A percentile compares a stretch with the other conserved stretches of the same genome.
phyloP scores from a whole-genome alignment of 2,329 filamentous ascomycete species.

The Byssoonygena ceratinophila region DNA sequence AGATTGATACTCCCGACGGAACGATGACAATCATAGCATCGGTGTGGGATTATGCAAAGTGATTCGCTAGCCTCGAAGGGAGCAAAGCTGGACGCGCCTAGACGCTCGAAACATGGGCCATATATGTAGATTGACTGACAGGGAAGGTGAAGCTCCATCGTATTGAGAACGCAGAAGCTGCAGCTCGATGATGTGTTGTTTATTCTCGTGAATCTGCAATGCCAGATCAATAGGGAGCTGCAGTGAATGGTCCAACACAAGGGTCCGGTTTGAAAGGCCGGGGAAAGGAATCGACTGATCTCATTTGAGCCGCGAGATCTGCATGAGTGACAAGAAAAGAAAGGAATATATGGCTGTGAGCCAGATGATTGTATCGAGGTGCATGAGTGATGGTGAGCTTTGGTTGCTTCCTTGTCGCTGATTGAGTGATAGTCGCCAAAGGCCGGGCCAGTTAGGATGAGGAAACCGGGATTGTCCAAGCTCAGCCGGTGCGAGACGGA shows the following conservation, averaged over 20 bases:
- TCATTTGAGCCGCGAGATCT: neutral
- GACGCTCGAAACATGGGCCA: neutral
- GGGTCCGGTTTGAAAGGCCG: neutral
- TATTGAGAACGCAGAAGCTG: no score
- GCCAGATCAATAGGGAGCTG: no score
- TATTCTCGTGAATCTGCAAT: no score
- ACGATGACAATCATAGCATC: no score
- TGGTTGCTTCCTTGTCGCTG: neutral
- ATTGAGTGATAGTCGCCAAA: neutral
- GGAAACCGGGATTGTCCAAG: neutral
- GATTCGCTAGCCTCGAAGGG: neutral
- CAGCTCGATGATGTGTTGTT: neutral
- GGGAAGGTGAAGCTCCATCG: neutral
- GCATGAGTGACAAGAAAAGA: neutral
- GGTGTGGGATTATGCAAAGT: neutral
- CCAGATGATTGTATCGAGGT: neutral
- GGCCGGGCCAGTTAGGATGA: neutral
- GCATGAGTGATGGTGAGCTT: neutral
- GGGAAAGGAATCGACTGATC: neutral
- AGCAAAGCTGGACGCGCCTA: conserved; percentile 3
- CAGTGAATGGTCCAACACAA: no score
- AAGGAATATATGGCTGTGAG: neutral
- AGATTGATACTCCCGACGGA: no score
- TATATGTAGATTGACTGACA: conserved; percentile 3
- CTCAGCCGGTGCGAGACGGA: neutral